These are phyloP conservation scores for Aspergillus calidoustus DNA, from an alignment of 2,329 filamentous ascomycete species.

Conservation along the genomic window DNA sequence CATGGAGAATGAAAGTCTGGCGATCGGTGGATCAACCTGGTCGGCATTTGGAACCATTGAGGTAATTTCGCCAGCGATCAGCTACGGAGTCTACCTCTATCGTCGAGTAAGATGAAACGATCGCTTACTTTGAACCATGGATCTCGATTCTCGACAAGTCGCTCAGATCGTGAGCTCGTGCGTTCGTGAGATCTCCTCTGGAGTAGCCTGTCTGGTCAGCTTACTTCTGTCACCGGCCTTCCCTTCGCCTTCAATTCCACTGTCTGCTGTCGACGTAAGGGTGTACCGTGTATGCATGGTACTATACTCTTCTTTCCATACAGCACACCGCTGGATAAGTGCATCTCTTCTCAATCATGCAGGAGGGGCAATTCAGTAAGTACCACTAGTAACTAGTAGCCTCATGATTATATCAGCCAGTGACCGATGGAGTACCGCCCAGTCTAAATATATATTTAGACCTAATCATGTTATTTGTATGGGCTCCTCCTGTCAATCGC, in stretches of 20 bases:
- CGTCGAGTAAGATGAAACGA: neutral
- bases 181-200: neutral
- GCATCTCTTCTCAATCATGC: too few species aligned
- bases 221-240: neutral
- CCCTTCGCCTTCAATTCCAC: neutral
- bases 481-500: too few species aligned
- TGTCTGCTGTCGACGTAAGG: neutral
- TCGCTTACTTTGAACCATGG: neutral
- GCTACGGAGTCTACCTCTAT: neutral
- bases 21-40: slow-evolving; percentile 7
- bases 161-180: neutral
- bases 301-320: neutral
- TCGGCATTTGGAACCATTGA: neutral
- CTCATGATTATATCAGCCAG: too few species aligned
- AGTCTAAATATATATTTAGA: too few species aligned
- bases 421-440: too few species aligned
- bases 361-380: too few species aligned
- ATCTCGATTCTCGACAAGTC: neutral
- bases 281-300: neutral
- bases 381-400: too few species aligned
- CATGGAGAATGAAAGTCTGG: neutral
- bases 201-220: neutral
- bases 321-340: too few species aligned
- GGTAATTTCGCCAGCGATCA: slow-evolving; percentile 9
- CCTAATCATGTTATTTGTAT: too few species aligned